These are phyloP conservation scores for Xylariaceae sp. DNA, from an alignment of 2,329 filamentous ascomycete species.

Conservation along the genomic window DNA sequence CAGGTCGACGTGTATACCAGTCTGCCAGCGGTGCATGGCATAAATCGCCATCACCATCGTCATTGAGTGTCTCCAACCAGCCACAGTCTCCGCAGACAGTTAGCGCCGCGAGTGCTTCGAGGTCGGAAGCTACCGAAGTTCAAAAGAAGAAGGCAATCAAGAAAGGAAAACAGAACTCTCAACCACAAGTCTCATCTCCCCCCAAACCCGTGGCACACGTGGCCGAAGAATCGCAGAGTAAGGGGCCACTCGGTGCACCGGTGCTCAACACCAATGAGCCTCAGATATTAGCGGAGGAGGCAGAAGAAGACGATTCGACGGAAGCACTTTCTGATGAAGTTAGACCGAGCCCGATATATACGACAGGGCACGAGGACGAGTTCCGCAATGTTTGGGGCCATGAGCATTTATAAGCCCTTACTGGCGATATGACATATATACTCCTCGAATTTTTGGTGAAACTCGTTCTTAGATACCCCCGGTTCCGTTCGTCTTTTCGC, in stretches of 20 bases:
- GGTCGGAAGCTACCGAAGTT: constrained; percentile 25
- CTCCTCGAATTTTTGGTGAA: constrained; percentile 15
- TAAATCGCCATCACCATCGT: constrained; percentile 25
- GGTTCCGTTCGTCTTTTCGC: constrained; percentile 13
- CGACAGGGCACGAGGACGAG: constrained; percentile 27
- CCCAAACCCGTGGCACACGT: constrained; percentile 26
- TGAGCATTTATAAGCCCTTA: constrained; percentile 22
- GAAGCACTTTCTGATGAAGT: constrained; percentile 21
- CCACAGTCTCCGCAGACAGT: constrained; percentile 18
- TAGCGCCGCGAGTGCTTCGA: constrained; percentile 10
- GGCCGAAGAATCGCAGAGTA: constrained; percentile 28
- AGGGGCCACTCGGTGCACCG: constrained; percentile 32
- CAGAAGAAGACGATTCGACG: constrained; percentile 30
- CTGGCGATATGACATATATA: constrained; percentile 1
- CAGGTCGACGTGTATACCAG: constrained; percentile 34
- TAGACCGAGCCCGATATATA: constrained; percentile 22
- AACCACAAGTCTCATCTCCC: constrained; percentile 10
- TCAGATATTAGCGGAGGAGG: constrained; percentile 32
- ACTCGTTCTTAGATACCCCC: constrained; percentile 25
- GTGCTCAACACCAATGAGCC: constrained; percentile 30
- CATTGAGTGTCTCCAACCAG: constrained; percentile 29
- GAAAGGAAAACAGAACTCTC: constrained; percentile 31
- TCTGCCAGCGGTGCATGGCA: constrained; percentile 31
- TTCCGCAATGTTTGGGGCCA: constrained; percentile 30
- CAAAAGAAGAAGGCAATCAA: constrained; percentile 30